Conservation (phyloP, 2,329 filamentous ascomycete genomes). For the Penicillium crustosum region DNA sequence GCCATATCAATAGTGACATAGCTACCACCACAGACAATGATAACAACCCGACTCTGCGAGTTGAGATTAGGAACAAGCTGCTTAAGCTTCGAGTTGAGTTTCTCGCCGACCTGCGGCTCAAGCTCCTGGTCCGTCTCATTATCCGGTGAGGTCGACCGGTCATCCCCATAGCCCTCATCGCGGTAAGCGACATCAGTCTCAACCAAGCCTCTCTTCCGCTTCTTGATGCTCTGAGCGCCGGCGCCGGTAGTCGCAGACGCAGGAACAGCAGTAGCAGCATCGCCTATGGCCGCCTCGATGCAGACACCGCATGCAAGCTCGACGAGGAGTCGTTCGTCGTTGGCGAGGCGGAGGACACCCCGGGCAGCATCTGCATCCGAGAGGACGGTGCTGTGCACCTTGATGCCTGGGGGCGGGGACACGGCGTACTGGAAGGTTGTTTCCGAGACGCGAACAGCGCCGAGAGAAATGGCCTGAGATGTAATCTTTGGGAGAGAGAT, state of each 20-base stretch:
- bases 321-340: conserved; percentile 78
- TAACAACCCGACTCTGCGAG: conserved; percentile 69
- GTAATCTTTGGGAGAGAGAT: conserved; percentile 70
- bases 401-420: conserved; percentile 45
- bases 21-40: conserved; percentile 80
- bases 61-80: conserved; percentile 63
- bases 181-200: conserved; percentile 15
- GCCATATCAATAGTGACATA: conserved; percentile 65
- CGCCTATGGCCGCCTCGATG: conserved; percentile 53
- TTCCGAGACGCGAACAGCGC: conserved; percentile 68
- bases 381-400: conserved; percentile 63
- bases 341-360: conserved; percentile 72
- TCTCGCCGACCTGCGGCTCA: conserved; percentile 16
- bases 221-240: conserved; percentile 24
- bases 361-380: conserved; percentile 76
- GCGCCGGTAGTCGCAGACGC: conserved; percentile 8
- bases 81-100: conserved; percentile 52
- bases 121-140: conserved; percentile 27
- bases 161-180: conserved; percentile 40
- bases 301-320: conserved; percentile 84
- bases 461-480: conserved; percentile 71
- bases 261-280: conserved; percentile 21
- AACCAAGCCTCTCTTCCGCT: conserved; percentile 29
- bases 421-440: conserved; percentile 66
- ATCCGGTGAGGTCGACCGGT: conserved; percentile 32